Evolutionary conservation across 306 rosid species (phyloP).

Genomic region (Castanea mollissima): DNA sequence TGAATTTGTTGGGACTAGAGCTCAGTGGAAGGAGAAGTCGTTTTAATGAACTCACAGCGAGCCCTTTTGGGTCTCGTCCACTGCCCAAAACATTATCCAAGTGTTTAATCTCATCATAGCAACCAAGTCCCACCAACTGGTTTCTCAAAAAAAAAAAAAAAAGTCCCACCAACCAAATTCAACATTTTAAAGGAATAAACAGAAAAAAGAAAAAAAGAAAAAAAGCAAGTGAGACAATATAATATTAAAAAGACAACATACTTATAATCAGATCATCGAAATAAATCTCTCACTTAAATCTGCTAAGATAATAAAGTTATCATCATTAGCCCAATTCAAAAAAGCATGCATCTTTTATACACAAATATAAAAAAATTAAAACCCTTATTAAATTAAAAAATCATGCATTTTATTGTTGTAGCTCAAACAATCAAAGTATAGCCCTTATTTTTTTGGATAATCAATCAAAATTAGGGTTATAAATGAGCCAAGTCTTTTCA

Average conservation of each 20-base stretch:
- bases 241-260: background rate
- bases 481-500: too few relatives aligned
- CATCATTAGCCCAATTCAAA: slow-evolving; percentile 65
- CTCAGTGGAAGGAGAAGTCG: slow-evolving; percentile 99
- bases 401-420: too few relatives aligned
- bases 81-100: slow-evolving; percentile 70
- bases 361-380: background rate
- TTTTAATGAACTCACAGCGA: slow-evolving; percentile 79
- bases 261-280: slow-evolving; percentile 61
- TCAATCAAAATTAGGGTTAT: too few relatives aligned
- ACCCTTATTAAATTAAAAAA: too few relatives aligned
- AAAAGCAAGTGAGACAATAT: too few relatives aligned
- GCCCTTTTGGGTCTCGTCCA: slow-evolving; percentile 48
- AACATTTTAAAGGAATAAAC: background rate
- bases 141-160: too few relatives aligned
- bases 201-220: too few relatives aligned
- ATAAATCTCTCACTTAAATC: slow-evolving; percentile 80
- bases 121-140: background rate
- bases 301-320: slow-evolving; percentile 70
- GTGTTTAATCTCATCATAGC: slow-evolving; percentile 86
- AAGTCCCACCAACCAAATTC: background rate
- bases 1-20: background rate
- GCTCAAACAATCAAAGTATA: too few relatives aligned
- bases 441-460: too few relatives aligned
- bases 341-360: background rate